These are phyloP conservation scores for Combretum micranthum DNA, from an alignment of 345 rosid genomes.

Conservation along the genomic window DNA sequence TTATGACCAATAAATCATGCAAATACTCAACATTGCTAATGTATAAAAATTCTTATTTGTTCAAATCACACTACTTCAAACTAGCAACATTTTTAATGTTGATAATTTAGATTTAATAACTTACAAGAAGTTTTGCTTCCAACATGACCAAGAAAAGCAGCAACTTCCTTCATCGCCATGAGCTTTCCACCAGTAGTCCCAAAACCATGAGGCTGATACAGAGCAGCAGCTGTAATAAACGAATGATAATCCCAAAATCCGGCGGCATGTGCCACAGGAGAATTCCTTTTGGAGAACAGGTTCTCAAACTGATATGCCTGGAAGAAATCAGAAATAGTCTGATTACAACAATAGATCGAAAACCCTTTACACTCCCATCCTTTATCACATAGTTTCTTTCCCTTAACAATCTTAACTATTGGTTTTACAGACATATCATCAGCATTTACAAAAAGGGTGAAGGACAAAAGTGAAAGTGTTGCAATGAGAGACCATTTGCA, in stretches of 20 bases:
- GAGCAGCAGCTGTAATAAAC: conserved; percentile 59
- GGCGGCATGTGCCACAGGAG: conserved; percentile 67
- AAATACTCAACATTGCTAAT: too few species aligned
- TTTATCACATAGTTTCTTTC: conserved; percentile 55
- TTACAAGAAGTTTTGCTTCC: conserved; percentile 81
- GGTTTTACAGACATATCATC: conserved; percentile 28
- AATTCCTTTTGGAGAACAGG: conserved; percentile 56
- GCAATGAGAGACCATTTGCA: conserved; percentile 15
- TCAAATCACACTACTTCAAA: background rate
- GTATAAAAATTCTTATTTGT: too few species aligned
- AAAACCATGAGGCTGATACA: conserved; percentile 62
- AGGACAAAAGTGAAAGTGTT: background rate
- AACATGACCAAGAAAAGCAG: conserved; percentile 77
- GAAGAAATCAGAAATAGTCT: conserved; percentile 57
- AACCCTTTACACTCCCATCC: conserved; percentile 79
- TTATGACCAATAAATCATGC: too few species aligned
- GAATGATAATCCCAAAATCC: conserved; percentile 80
- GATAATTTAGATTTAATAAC: background rate
- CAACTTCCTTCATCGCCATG: conserved; percentile 52
- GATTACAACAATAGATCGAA: conserved; percentile 63
- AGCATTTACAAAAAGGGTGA: conserved; percentile 4
- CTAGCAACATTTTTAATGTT: background rate
- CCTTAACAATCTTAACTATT: conserved; percentile 51
- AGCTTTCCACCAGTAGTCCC: conserved; percentile 59
- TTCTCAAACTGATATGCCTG: conserved; percentile 73